phyloP scores from a whole-genome alignment of 352 stramenopile species.

The Phytophthora agathidicida region DNA sequence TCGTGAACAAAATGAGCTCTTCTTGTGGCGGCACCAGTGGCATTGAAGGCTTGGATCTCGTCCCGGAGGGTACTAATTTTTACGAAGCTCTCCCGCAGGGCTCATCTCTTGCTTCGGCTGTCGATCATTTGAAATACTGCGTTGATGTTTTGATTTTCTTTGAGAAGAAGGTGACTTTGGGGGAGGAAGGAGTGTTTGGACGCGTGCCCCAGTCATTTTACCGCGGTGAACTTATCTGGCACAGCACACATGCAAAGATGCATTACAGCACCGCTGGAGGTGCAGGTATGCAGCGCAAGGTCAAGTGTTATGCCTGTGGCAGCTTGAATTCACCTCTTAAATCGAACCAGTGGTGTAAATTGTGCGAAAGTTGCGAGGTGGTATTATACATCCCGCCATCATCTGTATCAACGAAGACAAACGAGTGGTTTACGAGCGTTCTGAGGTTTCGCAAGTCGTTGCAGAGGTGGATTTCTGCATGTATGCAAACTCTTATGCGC shows the following conservation, averaged over 20 bases:
- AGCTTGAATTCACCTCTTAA: slow-evolving; percentile 71
- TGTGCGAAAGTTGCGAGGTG: slow-evolving; percentile 78
- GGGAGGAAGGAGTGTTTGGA: slow-evolving; percentile 67
- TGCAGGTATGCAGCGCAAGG: slow-evolving; percentile 56
- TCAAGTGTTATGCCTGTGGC: slow-evolving; percentile 82
- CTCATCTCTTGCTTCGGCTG: slow-evolving; percentile 55
- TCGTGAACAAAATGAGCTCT: slow-evolving; percentile 78
- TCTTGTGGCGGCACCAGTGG: slow-evolving; percentile 37
- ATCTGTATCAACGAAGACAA: slow-evolving; percentile 77
- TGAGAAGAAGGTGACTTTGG: slow-evolving; percentile 85
- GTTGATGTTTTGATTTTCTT: slow-evolving; percentile 88
- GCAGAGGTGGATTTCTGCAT: slow-evolving; percentile 85
- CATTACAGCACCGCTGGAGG: slow-evolving; percentile 35
- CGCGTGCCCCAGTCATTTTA: slow-evolving; percentile 79
- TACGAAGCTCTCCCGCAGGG: slow-evolving; percentile 64
- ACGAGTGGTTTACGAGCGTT: slow-evolving; percentile 82
- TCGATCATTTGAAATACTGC: slow-evolving; percentile 85
- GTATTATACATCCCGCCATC: slow-evolving; percentile 80
- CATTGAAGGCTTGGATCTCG: slow-evolving; percentile 56
- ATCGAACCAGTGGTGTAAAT: slow-evolving; percentile 71
- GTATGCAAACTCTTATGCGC: slow-evolving; percentile 62
- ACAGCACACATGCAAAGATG: slow-evolving; percentile 42
- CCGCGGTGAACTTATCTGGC: slow-evolving; percentile 78
- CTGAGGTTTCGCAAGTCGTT: slow-evolving; percentile 76
- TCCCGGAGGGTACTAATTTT: slow-evolving; percentile 70